Evolutionary conservation across 2,329 filamentous ascomycete genomes (phyloP).

Genomic region (Hymenotorrendiella dingleyae): DNA sequence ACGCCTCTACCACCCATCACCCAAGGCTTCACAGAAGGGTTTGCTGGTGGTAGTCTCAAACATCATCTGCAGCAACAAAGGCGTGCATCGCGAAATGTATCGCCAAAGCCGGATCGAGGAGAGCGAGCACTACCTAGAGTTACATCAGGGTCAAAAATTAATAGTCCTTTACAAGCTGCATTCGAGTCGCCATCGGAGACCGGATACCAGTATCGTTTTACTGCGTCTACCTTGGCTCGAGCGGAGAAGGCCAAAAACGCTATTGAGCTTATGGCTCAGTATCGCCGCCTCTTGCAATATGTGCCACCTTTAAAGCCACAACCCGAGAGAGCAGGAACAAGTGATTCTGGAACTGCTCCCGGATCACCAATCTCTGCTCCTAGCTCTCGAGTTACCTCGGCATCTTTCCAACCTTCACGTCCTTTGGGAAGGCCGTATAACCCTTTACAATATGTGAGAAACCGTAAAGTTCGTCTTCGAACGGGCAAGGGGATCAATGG

Average conservation of each 20-base stretch:
- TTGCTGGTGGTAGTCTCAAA: conserved; percentile 53
- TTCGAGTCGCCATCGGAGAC: conserved; percentile 41
- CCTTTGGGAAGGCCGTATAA: conserved; percentile 71
- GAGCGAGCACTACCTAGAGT: conserved; percentile 34
- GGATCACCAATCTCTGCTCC: conserved; percentile 15
- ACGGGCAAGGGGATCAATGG: conserved; percentile 71
- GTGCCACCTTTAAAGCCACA: conserved; percentile 65
- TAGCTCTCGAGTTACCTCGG: conserved; percentile 34
- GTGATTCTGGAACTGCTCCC: conserved; percentile 29
- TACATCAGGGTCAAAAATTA: conserved; percentile 36
- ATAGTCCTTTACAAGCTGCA: conserved; percentile 41
- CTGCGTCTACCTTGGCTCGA: conserved; percentile 71
- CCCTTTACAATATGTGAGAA: conserved; percentile 86
- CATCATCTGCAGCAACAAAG: conserved; percentile 70
- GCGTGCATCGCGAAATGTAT: conserved; percentile 53
- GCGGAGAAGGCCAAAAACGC: conserved; percentile 80
- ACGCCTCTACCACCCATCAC: conserved; percentile 41
- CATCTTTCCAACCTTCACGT: conserved; percentile 24
- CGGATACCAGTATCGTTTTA: conserved; percentile 60
- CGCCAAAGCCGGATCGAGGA: conserved; percentile 47
- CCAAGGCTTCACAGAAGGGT: conserved; percentile 38
- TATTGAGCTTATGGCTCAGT: conserved; percentile 80
- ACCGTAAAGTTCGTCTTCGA: conserved; percentile 76
- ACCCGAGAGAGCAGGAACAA: conserved; percentile 36
- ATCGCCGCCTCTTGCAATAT: conserved; percentile 71